Evolutionary conservation across 345 rosid genomes (phyloP).

Genomic region (Pugionium dolabratum): DNA sequence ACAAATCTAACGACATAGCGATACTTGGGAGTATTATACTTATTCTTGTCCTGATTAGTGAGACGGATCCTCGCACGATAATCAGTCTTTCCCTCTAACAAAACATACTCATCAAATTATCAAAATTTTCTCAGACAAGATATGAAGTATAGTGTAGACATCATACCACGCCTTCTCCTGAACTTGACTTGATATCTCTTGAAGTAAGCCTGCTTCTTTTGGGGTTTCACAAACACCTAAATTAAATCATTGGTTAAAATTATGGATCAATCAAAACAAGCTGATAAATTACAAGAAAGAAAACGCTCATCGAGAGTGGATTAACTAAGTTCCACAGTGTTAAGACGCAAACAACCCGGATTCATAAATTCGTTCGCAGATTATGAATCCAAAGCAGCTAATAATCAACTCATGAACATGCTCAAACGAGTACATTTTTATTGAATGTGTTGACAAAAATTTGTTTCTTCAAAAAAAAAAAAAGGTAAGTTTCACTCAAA

Average conservation of each 20-base stretch:
- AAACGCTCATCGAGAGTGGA: neutral
- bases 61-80: constrained; percentile 68
- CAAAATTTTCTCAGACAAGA: neutral
- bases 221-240: constrained; percentile 32
- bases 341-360: neutral
- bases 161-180: constrained; percentile 32
- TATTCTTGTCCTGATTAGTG: constrained; percentile 33
- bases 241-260: neutral
- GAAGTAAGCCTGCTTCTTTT: constrained; percentile 30
- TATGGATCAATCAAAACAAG: neutral
- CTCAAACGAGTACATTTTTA: neutral
- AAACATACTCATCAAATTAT: neutral
- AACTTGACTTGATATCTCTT: constrained; percentile 40
- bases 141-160: neutral
- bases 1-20: constrained; percentile 68
- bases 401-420: neutral
- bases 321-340: neutral
- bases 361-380: neutral
- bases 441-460: too few species aligned
- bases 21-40: neutral
- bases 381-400: constrained; percentile 9
- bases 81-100: constrained; percentile 80
- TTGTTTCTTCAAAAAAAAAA: neutral
- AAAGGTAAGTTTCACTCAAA: neutral
- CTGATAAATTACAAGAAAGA: neutral